Evolutionary conservation across 192 early-diverging fungal species (phyloP), one percentile per base, ranked within the genome.

Genomic region (Gigaspora rosea): DNA sequence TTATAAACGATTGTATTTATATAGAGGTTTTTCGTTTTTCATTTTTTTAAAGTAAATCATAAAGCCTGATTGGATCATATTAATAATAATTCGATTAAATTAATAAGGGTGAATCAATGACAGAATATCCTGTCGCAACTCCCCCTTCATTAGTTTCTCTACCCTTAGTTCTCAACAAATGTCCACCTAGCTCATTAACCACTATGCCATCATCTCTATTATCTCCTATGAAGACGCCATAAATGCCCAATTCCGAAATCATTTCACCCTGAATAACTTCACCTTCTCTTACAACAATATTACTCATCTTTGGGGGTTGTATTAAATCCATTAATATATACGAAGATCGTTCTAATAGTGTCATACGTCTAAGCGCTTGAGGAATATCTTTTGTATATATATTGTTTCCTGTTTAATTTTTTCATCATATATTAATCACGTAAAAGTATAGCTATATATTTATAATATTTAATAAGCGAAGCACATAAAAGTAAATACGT

Each of bases 271-370:
- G 73, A 54, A 92, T 84, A 20, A 93, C 67, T 78, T 89, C 78
- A 11, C 96, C 96, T 69, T 94, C 81, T 27, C 94, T 88, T 41
- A 98, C 74, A 78, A 98, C 89, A 9, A 93, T 75, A 73, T 91
- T 95, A 32, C 86, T 85, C 48, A 93, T 82, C 7, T 84, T 83
- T 2, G 95, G 94, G 16, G 94, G 91, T 8, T 88, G 81, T 72
- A 99, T 99, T 11, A 97, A 82, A 68, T 98, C 96, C 97, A 99
- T 99, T 13, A 99, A 81, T 72, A 99, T 99, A 74, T 93, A 97
- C 0, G 92, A 95, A 77, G 89, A 91, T 13, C 92, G 85, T 77
- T 95, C 94, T 52, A 89, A 81, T 22, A 73, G 80, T 3, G 87
- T 79, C 57, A 98, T 62, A 22, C 79, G 78, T 10, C 71, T 58